Evolutionary conservation across 192 early-diverging fungal species (phyloP), one percentile per base, ranked within the genome.

Genomic region (Pilaira anomala): DNA sequence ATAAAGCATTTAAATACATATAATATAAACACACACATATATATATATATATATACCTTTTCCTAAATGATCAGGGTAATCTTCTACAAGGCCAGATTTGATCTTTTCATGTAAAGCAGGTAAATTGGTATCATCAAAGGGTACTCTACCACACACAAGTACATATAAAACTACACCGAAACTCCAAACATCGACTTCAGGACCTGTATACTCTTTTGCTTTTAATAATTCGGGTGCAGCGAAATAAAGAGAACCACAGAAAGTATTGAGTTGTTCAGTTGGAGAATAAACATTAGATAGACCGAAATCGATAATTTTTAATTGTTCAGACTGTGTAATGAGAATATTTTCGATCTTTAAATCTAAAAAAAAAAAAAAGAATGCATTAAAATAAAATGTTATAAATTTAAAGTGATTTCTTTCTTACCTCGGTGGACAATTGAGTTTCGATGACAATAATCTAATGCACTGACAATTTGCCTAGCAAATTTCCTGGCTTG

Each of bases 271-370:
- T 61, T 76, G 78, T 41, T 69, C 62, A 39, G 81, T 73, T 50
- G 74, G 77, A 36, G 78, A 73, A 60, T 83, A 85, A 22, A 78
- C 78, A 73, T 92, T 93, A 18, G 87, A 88, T 75, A 94, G 87
- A 0, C 92, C 92, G 80, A 89, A 94, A 76, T 94, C 92, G 61
- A 94, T 94, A 49, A 94, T 91, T 65, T 91, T 91, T 62, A 94
- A 87, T 33, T 76, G 78, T 30, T 81, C 76, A 28, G 80, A 68
- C 50, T 88, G 56, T 12, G 72, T 89, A 14, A 94, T 78, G 63
- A 94, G 81, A n/a, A 94, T 78, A 69, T 94, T 94, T 71, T 94
- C 92, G 62, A 88, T 87, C 72, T 93, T 93, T 36, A 93, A 76
- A 70, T 93, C 72, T 73, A 28, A 5, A 66, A 14, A 26, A 22